Base-by-base conservation (phyloP, 805 yeast species). In the Kurtzmaniella fragi region DNA sequence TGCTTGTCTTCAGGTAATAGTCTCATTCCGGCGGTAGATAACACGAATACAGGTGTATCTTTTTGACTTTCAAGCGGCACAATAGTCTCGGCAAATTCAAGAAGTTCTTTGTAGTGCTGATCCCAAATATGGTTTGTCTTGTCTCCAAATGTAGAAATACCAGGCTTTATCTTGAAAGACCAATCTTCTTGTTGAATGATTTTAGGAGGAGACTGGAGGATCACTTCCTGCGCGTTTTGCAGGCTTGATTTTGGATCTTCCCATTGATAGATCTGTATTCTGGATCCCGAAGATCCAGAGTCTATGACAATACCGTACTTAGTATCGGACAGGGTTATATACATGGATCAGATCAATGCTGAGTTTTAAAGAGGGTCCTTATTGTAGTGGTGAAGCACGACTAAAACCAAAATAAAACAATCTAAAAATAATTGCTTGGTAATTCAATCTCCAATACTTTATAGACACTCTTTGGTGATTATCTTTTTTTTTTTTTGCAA, bases 1-100 rank as follows among this genome's bases (percentile, higher is more conserved):
- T 80, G 81, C 35, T 76, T 74, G 13, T 62, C 57, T 27, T 69
- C 67, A 0, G 83, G 77, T 33, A 91, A 56, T 31, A 93, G 63
- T 45, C 99, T 73, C 95, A 93, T 88, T 2, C 99, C 99, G 4
- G 99, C 99, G 0, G 99, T 93, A 3, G 98, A 95, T 48, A 86
- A 77, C n/a, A 93, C 77, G 49, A 80, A 93, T 1, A 93, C 73
- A 0, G 99, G 98, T 0, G 98, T 91, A 4, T 76, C 75, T 1
- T 57, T 44, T 47, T 79, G 77, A 39, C 75, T 68, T 0, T 71
- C 72, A 25, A 55, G 51, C 0, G 98, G 98, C 6, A 93, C 78
- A 16, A 84, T 73, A 3, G 62, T 57, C 48, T 78, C 75, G 0
- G 96, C 97, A 56, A 79, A 78, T 34, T 75, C 67, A 13, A 90